phyloP scores from a whole-genome alignment of 352 stramenopile genomes.

The Globisporangium cystogenes region DNA sequence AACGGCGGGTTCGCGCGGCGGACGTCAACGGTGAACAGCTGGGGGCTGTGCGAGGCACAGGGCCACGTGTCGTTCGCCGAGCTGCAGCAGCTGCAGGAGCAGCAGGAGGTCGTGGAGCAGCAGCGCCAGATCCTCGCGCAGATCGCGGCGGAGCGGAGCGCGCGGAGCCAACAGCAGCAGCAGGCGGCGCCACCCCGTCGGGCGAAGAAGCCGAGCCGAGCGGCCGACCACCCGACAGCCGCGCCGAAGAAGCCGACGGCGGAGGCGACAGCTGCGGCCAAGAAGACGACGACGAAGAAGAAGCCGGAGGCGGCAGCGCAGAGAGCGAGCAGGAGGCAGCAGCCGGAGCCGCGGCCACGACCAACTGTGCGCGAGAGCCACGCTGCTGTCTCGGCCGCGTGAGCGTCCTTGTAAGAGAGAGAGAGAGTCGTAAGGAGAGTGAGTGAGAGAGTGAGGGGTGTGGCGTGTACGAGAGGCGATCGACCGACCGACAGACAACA shows the following conservation, averaged over 20 bases:
- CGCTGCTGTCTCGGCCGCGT: not conserved
- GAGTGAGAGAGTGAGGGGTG: too few relatives aligned
- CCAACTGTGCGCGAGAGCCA: not conserved
- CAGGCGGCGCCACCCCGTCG: constrained; percentile 5
- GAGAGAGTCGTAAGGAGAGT: too few relatives aligned
- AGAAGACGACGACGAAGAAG: not conserved
- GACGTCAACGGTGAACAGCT: constrained; percentile 62
- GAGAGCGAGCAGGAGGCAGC: not conserved
- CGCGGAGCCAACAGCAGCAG: constrained; percentile 13
- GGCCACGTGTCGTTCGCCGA: constrained; percentile 53
- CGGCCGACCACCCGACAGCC: too few relatives aligned
- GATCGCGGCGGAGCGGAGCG: constrained; percentile 25
- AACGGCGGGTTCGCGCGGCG: constrained; percentile 25
- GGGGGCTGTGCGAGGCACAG: constrained; percentile 40
- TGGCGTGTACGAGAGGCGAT: too few relatives aligned
- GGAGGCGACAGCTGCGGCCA: not conserved
- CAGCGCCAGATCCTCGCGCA: constrained; percentile 60
- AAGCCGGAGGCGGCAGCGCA: not conserved
- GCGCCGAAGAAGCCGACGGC: not conserved
- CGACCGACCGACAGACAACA: too few relatives aligned
- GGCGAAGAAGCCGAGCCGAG: not conserved
- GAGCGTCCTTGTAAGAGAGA: too few relatives aligned
- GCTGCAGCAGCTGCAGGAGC: constrained; percentile 52
- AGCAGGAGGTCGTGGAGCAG: constrained; percentile 59
- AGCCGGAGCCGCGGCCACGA: not conserved